These are phyloP conservation scores for Actinomortierella ambigua DNA, from an alignment of 371 early-diverging fungal species.

Conservation along the genomic window DNA sequence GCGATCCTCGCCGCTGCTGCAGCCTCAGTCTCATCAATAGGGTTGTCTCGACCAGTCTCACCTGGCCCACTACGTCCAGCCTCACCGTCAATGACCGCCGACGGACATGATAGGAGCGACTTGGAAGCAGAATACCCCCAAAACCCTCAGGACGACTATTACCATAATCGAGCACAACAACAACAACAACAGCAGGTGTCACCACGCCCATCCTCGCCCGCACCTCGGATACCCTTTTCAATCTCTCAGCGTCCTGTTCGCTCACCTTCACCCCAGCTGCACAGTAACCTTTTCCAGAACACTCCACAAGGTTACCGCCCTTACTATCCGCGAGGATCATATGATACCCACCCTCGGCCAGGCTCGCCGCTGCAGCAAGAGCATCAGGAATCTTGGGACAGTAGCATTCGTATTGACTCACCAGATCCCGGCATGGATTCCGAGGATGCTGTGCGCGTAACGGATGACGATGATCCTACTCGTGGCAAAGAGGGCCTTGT, in stretches of 20 bases:
- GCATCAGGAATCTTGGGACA: slow-evolving; percentile 37
- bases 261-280: slow-evolving; percentile 38
- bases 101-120: background rate
- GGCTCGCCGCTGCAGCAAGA: slow-evolving; percentile 39
- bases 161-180: slow-evolving; percentile 11
- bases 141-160: slow-evolving; percentile 32
- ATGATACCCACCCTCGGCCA: slow-evolving; percentile 24
- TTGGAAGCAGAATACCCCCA: slow-evolving; percentile 38
- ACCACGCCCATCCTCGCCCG: slow-evolving; percentile 21
- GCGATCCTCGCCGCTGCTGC: slow-evolving; percentile 26
- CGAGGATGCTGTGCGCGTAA: slow-evolving; percentile 12
- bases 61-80: slow-evolving; percentile 24
- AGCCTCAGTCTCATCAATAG: too few relatives aligned
- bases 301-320: slow-evolving; percentile 1
- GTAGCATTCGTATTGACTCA: slow-evolving; percentile 16
- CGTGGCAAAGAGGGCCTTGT: background rate
- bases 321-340: slow-evolving; percentile 19
- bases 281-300: slow-evolving; percentile 18
- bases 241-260: slow-evolving; percentile 24
- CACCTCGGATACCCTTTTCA: slow-evolving; percentile 32
- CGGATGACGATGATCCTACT: slow-evolving; percentile 10
- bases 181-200: too few relatives aligned
- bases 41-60: slow-evolving; percentile 23
- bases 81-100: slow-evolving; percentile 11
- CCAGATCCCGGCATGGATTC: slow-evolving; percentile 11